phyloP scores from a whole-genome alignment of 2,329 filamentous ascomycete species.

The Cryoendolithus antarcticus region DNA sequence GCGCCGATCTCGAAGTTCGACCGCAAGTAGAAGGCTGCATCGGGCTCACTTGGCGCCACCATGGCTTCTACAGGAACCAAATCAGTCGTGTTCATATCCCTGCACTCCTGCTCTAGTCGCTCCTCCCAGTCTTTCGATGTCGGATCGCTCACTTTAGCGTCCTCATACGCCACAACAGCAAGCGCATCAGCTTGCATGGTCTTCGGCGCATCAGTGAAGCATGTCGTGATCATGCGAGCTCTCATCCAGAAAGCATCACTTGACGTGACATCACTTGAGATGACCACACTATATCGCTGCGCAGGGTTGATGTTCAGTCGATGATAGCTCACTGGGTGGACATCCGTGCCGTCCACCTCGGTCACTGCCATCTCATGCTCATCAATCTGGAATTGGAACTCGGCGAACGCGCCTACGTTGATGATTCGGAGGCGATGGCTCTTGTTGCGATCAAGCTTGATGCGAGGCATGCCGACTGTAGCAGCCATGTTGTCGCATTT shows the following conservation, averaged over 20 bases:
- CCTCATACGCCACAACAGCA: slow-evolving; percentile 37
- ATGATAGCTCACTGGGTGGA: slow-evolving; percentile 43
- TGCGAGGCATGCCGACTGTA: slow-evolving; percentile 17
- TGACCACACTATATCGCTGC: slow-evolving; percentile 55
- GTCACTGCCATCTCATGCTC: slow-evolving; percentile 50
- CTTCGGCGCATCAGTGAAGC: slow-evolving; percentile 43
- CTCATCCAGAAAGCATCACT: slow-evolving; percentile 33
- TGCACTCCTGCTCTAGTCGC: slow-evolving; percentile 36
- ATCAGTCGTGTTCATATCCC: slow-evolving; percentile 37
- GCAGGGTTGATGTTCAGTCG: slow-evolving; percentile 53
- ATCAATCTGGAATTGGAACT: slow-evolving; percentile 55
- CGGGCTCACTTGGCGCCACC: slow-evolving; percentile 34
- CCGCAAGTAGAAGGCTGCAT: slow-evolving; percentile 42
- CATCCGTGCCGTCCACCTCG: slow-evolving; percentile 54
- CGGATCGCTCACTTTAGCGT: slow-evolving; percentile 13
- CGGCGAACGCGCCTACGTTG: slow-evolving; percentile 52
- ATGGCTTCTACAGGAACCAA: slow-evolving; percentile 34
- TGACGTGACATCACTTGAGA: slow-evolving; percentile 37
- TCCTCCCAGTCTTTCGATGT: slow-evolving; percentile 40
- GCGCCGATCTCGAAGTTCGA: slow-evolving; percentile 48
- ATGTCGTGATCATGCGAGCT: slow-evolving; percentile 48
- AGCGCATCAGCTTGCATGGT: slow-evolving; percentile 35
- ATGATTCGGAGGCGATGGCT: slow-evolving; percentile 49
- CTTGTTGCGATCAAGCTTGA: slow-evolving; percentile 30
- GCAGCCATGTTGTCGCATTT: slow-evolving; percentile 24